Percentiles rank a stretch among this genome's conserved stretches.
Evolutionary conservation across 148 eudicot genomes (phyloP).

Genomic region (Nyssa sinensis): DNA sequence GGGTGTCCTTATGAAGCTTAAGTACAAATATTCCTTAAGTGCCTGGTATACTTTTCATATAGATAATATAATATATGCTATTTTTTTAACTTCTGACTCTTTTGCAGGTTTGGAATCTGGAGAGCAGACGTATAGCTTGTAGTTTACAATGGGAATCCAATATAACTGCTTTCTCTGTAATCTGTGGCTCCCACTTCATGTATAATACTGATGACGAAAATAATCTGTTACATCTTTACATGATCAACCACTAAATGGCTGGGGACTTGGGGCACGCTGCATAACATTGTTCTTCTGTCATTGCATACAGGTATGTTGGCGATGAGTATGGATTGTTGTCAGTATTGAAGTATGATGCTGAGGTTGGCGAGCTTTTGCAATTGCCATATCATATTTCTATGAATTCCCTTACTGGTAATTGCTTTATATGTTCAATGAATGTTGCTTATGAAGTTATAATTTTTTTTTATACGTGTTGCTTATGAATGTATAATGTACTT

Average conservation of each 20-base stretch:
- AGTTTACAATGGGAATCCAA: slow-evolving; percentile 44
- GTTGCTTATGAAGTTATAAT: background rate
- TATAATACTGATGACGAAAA: slow-evolving; percentile 22
- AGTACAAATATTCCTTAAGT: too few relatives aligned
- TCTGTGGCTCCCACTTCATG: slow-evolving; percentile 47
- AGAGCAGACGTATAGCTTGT: slow-evolving; percentile 35
- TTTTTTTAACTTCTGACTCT: too few relatives aligned
- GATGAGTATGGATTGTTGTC: slow-evolving; percentile 41
- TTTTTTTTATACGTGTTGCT: too few relatives aligned
- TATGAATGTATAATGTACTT: too few relatives aligned
- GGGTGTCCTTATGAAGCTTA: too few relatives aligned
- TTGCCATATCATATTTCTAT: slow-evolving; percentile 31
- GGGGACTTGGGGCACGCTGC: slow-evolving; percentile 6
- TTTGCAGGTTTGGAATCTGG: slow-evolving; percentile 47
- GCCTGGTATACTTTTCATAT: too few relatives aligned
- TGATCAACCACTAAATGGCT: slow-evolving; percentile 3
- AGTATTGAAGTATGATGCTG: slow-evolving; percentile 35
- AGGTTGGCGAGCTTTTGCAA: slow-evolving; percentile 28
- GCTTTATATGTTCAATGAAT: background rate
- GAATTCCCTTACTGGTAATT: slow-evolving; percentile 35
- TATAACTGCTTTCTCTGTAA: slow-evolving; percentile 48
- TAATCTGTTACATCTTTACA: slow-evolving; percentile 1
- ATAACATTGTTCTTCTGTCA: slow-evolving; percentile 6
- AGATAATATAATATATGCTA: too few relatives aligned
- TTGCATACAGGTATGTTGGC: slow-evolving; percentile 40